Percentiles rank a stretch among this genome's conserved stretches.
These are phyloP conservation scores for Chalaropsis thielavioides DNA, from an alignment of 2,329 filamentous ascomycete genomes.

Conservation along the genomic window DNA sequence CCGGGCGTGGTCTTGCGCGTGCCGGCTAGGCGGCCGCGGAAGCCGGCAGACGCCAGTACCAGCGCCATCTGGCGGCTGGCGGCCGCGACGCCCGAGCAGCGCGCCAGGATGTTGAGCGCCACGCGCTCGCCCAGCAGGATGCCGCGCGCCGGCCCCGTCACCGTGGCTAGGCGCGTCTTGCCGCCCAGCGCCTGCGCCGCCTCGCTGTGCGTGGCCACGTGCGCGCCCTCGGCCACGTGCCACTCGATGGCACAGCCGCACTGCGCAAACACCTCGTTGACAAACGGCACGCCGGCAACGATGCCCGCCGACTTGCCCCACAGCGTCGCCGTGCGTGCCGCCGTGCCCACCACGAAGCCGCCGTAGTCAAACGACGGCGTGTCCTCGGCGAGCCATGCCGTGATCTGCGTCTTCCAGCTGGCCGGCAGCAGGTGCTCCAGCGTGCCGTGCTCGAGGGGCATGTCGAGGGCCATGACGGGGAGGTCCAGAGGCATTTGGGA, in stretches of 20 bases:
- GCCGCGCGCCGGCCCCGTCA: conserved; percentile 63
- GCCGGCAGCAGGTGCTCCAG: conserved; percentile 62
- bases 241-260: conserved; percentile 85
- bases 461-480: conserved; percentile 15
- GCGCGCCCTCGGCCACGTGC: conserved; percentile 62
- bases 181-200: conserved; percentile 24
- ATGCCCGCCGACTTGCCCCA: conserved; percentile 62
- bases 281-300: conserved; percentile 84
- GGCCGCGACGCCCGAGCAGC: conserved; percentile 83
- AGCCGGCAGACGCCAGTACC: conserved; percentile 51
- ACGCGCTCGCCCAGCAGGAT: conserved; percentile 87
- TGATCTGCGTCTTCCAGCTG: conserved; percentile 68
- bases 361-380: conserved; percentile 94
- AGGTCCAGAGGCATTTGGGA: conserved; percentile 12
- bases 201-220: conserved; percentile 47
- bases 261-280: conserved; percentile 83
- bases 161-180: conserved; percentile 58
- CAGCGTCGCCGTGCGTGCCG: conserved; percentile 46
- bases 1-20: conserved; percentile 96
- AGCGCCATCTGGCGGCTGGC: conserved; percentile 42
- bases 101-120: conserved; percentile 74
- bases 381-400: conserved; percentile 86
- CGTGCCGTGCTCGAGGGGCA: conserved; percentile 27
- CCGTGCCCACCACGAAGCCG: conserved; percentile 83
- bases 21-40: conserved; percentile 72